phyloP scores from a whole-genome alignment of 1,284 basidiomycete species.

The Pisolithus thermaeus region DNA sequence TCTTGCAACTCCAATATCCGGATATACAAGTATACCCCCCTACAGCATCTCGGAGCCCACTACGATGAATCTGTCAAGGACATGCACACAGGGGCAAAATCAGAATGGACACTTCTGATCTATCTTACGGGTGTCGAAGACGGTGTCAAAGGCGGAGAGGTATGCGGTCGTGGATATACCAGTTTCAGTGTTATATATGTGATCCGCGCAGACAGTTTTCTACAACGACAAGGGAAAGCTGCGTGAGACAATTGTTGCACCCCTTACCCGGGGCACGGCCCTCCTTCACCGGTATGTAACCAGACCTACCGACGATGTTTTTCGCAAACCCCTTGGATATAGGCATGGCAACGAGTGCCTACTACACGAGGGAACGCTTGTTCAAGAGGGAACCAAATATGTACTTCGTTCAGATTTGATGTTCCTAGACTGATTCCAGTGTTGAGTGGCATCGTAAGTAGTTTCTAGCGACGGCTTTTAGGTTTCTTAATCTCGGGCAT shows the following conservation, averaged over 20 bases:
- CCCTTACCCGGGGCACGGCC: constrained; percentile 60
- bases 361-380: constrained; percentile 70
- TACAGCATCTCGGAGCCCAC: constrained; percentile 68
- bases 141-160: constrained; percentile 72
- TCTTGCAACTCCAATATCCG: constrained; percentile 67
- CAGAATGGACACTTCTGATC: constrained; percentile 78
- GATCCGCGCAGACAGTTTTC: constrained; percentile 55
- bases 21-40: constrained; percentile 61
- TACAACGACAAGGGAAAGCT: constrained; percentile 53
- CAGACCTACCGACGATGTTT: too few species aligned
- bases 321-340: not conserved
- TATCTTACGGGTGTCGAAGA: constrained; percentile 71
- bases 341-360: constrained; percentile 76
- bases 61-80: constrained; percentile 70
- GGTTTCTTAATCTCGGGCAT: constrained; percentile 57
- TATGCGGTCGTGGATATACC: constrained; percentile 21
- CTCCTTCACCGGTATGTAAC: constrained; percentile 61
- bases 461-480: constrained; percentile 32
- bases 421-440: constrained; percentile 41
- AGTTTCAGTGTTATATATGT: not conserved
- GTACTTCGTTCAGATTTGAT: constrained; percentile 73
- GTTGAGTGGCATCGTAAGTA: not conserved
- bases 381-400: constrained; percentile 68
- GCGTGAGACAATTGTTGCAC: constrained; percentile 49
- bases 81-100: constrained; percentile 47